A percentile compares a stretch with the other conserved stretches of the same genome.
These are phyloP conservation scores for Penicillium bialowiezense DNA, from an alignment of 495 filamentous ascomycete genomes.

Conservation along the genomic window DNA sequence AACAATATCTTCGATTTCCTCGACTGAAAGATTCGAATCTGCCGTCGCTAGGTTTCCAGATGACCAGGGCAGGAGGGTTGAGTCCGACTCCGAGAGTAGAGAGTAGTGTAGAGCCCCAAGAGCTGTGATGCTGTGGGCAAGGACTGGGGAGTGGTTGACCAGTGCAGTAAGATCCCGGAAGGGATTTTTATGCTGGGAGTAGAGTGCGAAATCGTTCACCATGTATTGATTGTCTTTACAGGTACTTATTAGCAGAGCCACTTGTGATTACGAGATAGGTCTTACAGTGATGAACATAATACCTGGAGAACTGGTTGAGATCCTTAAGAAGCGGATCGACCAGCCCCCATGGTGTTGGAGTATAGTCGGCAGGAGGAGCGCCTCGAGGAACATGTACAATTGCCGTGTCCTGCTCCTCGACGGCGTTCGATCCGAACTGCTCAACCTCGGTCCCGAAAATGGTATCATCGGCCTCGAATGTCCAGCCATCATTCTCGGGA, in stretches of 20 bases:
- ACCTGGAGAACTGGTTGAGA: constrained; percentile 31
- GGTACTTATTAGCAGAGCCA: constrained; percentile 1
- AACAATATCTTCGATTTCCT: constrained; percentile 31
- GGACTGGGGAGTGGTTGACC: constrained; percentile 38
- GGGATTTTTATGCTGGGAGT: constrained; percentile 39
- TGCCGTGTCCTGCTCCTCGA: constrained; percentile 10
- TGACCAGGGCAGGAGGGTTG: constrained; percentile 37
- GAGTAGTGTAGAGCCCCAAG: constrained; percentile 45
- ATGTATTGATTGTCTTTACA: constrained; percentile 35
- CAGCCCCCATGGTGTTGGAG: constrained; percentile 32
- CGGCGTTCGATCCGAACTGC: background rate
- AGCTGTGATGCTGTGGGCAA: constrained; percentile 36
- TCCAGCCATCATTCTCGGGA: constrained; percentile 18
- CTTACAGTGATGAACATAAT: constrained; percentile 45
- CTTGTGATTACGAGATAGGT: background rate
- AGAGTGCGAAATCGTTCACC: constrained; percentile 35
- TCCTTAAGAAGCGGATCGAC: constrained; percentile 45
- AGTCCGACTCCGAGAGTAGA: constrained; percentile 33
- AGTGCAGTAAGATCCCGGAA: constrained; percentile 39
- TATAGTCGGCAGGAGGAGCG: constrained; percentile 7
- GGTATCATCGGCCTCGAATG: constrained; percentile 5
- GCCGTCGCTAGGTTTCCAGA: constrained; percentile 18
- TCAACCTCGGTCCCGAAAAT: background rate
- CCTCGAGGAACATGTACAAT: constrained; percentile 11
- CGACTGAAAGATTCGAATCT: constrained; percentile 17